Percentiles rank a stretch among this genome's conserved stretches.
phyloP scores from a whole-genome alignment of 148 eudicot species.

The Spergularia bocconei region DNA sequence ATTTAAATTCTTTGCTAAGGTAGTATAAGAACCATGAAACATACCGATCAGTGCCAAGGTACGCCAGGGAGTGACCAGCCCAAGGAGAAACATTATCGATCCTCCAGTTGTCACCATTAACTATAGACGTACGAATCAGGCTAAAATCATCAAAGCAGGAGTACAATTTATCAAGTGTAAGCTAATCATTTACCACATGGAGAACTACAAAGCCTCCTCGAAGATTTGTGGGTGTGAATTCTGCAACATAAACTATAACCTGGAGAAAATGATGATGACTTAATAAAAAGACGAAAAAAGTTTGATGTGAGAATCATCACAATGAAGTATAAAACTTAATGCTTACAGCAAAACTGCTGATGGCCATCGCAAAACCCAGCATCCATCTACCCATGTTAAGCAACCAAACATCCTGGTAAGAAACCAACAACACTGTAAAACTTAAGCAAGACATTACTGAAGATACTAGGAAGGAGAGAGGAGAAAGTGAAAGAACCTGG shows the following conservation, averaged over 20 bases:
- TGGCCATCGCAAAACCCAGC: conserved; percentile 29
- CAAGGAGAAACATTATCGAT: conserved; percentile 25
- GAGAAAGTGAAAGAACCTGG: conserved; percentile 23
- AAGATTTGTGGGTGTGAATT: conserved; percentile 33
- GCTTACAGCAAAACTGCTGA: conserved; percentile 33
- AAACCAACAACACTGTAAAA: not conserved
- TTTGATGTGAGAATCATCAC: not conserved
- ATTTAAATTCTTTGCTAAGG: not conserved
- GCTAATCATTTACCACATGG: conserved; percentile 24
- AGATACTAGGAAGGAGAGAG: not conserved
- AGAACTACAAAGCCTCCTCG: conserved; percentile 29
- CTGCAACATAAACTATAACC: conserved; percentile 31
- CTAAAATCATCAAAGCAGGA: not conserved
- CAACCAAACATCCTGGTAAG: conserved; percentile 30
- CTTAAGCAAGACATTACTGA: not conserved
- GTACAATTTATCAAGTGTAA: not conserved
- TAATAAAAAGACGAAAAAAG: not conserved
- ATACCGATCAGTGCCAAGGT: conserved; percentile 35
- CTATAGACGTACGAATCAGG: conserved; percentile 12
- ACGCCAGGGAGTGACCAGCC: conserved; percentile 37
- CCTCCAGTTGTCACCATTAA: conserved; percentile 24
- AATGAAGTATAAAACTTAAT: not conserved
- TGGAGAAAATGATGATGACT: not conserved
- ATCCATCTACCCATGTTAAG: conserved; percentile 36
- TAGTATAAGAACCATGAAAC: not conserved